Base-by-base conservation (phyloP, 2,329 filamentous ascomycete genomes). In the Gaeumannomyces sp. region DNA sequence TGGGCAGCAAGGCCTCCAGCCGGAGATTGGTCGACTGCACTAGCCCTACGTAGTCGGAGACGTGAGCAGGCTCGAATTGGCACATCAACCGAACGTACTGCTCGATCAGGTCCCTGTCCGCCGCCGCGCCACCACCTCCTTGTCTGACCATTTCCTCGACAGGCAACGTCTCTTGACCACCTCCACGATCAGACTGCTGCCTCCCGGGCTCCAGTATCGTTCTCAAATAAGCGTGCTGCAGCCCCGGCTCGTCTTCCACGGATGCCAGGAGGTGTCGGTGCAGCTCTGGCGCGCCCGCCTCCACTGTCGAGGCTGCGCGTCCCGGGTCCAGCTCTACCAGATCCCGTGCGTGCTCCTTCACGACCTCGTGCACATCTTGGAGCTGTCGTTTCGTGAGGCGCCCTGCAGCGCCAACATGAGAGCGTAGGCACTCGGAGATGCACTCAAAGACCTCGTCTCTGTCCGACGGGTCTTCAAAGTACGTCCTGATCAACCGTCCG, bases 61-160 rank as follows among this genome's bases (percentile, higher is more conserved):
- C 94, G 70, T 93, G 92, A 0, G 83, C 78, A 3, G 92, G 86
- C 66, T 97, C 86, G 74, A 92, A 97, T 65, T 81, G 85, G 77
- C 96, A 99, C 88, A 98, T 93, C 29, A 99, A 84, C 70, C 90
- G 90, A 5, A 98, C 88, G 75, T 98, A 98, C 64, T 84, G 84
- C 75, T 98, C 95, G 7, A 90, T 80, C 69, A 97, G 87, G 45
- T 84, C 83, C 58, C 85, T 81, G 58, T 85, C 82, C n/a, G 72
- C 74, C 19, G 71, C 60, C 11, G 69, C 73, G 64, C 50, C 50
- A 27, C 56, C n/a, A 14, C 56, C 56, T 28, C 57, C 57, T 53
- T n/a, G 45, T 4, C 22, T n/a, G 45, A 53, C 4, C 45, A 53
- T 53, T 14, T 53, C 45, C 45, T 53, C 45, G 5, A 22, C 19